Evolutionary conservation across 2,329 filamentous ascomycete genomes (phyloP), one percentile per base, ranked within the genome.

Genomic region (Waltergamsia citrina): DNA sequence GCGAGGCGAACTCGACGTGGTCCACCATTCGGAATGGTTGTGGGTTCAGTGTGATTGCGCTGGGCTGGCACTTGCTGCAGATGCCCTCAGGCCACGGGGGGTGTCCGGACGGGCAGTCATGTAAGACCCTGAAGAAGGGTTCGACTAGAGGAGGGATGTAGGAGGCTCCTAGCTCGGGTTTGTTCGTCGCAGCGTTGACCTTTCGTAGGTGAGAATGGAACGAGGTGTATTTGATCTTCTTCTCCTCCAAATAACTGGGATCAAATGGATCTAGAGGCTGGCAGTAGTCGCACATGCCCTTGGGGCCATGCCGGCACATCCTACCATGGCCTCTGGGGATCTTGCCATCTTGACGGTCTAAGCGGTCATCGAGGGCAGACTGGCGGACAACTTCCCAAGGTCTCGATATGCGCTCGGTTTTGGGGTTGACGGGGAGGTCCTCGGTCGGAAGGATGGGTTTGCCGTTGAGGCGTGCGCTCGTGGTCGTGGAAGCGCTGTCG

Each of bases 231-330:
- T 98, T 98, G 71, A 98, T 95, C 70, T 95, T 95, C 69, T 90
- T 93, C 48, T 98, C 90, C 20, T 77, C 75, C 14, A 98, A 71
- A 49, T 95, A 95, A 36, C 78, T 78, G n/a, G 81, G 59, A 50
- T 93, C 81, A 59, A 94, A 98, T 1, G 92, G 92, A 51, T 98
- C 92, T 33, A 96, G 63, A 0, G 93, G 93, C 76, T 94, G 94
- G 63, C 92, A 98, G 61, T 95, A 93, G 61, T 98, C 92, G 59
- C 92, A 98, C 92, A 98, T 98, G 55, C 92, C 92, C 61, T 94
- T 96, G 33, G 83, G 80, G 2, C 90, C 90, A 56, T 98, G 92
- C 41, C 85, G 81, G 63, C 92, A 98, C 87, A 98, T 92, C 53
- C 84, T 85, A 54, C 94, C 85, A 38, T 71, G 71, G 41, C 73